phyloP scores from a whole-genome alignment of 2,329 filamentous ascomycete species.

The Alternaria consortialis region DNA sequence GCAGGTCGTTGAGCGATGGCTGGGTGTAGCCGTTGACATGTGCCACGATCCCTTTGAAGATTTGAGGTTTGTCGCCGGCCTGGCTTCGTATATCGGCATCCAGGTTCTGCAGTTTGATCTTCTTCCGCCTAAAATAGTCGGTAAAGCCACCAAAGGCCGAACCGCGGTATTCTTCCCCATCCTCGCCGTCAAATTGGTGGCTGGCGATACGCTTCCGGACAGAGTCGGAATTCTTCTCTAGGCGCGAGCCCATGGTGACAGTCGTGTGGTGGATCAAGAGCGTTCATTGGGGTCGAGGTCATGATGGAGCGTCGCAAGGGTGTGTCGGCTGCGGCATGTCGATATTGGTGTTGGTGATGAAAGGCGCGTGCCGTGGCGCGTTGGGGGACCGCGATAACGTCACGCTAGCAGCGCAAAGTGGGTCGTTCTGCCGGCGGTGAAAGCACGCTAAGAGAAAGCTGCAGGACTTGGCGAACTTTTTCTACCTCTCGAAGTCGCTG shows the following conservation, averaged over 20 bases:
- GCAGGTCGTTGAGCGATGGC: slow-evolving; percentile 87
- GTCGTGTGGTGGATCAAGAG: slow-evolving; percentile 23
- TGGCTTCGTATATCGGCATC: slow-evolving; percentile 81
- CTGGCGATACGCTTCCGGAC: slow-evolving; percentile 71
- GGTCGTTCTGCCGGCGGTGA: slow-evolving; percentile 39
- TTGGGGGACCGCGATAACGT: slow-evolving; percentile 16
- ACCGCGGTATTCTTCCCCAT: slow-evolving; percentile 87
- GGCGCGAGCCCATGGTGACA: slow-evolving; percentile 66
- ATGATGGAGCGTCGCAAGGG: slow-evolving; percentile 29
- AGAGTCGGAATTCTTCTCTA: slow-evolving; percentile 66
- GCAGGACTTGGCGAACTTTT: slow-evolving; percentile 43
- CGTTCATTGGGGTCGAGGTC: slow-evolving; percentile 32
- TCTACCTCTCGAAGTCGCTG: slow-evolving; percentile 24
- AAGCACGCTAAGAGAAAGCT: slow-evolving; percentile 26
- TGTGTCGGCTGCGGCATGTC: slow-evolving; percentile 8
- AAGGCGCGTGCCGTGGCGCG: slow-evolving; percentile 24
- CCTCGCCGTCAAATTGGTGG: slow-evolving; percentile 80
- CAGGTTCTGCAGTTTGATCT: slow-evolving; percentile 94
- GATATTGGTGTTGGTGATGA: slow-evolving; percentile 5
- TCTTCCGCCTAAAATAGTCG: slow-evolving; percentile 95
- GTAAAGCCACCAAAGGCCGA: slow-evolving; percentile 88
- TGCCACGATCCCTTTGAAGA: slow-evolving; percentile 90
- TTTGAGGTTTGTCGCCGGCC: slow-evolving; percentile 74
- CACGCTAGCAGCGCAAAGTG: slow-evolving; percentile 22
- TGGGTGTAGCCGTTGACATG: slow-evolving; percentile 97